phyloP scores from a whole-genome alignment of 192 early-diverging fungal genomes.

The Coemansia sp. region DNA sequence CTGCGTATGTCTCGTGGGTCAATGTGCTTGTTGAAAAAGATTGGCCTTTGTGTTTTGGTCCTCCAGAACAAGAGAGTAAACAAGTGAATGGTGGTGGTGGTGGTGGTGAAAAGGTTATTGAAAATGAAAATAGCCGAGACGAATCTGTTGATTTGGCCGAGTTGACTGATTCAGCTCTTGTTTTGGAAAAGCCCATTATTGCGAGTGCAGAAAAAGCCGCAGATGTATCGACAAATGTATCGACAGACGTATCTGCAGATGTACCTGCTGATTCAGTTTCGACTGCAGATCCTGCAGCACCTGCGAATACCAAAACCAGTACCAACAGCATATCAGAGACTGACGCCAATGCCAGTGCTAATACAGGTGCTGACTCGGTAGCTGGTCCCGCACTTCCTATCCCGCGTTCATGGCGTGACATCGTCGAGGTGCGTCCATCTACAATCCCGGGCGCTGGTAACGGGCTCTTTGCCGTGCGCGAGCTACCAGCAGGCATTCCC shows the following conservation, averaged over 20 bases:
- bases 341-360: not conserved
- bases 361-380: too few species aligned
- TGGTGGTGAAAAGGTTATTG: too few species aligned
- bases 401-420: conserved; percentile 55
- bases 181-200: too few species aligned
- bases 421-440: conserved; percentile 62
- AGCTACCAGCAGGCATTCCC: conserved; percentile 67
- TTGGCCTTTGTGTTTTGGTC: conserved; percentile 85
- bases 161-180: too few species aligned
- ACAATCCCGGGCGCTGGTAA: conserved; percentile 67
- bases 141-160: too few species aligned
- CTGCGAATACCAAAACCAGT: not conserved
- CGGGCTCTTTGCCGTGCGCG: conserved; percentile 69
- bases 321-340: not conserved
- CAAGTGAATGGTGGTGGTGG: too few species aligned
- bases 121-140: too few species aligned
- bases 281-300: not conserved
- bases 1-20: conserved; percentile 72
- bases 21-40: conserved; percentile 64
- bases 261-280: conserved; percentile 6
- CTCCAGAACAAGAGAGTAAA: too few species aligned
- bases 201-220: too few species aligned
- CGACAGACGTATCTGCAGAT: too few species aligned
- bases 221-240: too few species aligned
- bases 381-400: conserved; percentile 21